A percentile compares a stretch with the other conserved stretches of the same genome.
phyloP scores from a whole-genome alignment of 1,284 basidiomycete genomes.

The Sporisorium exsertum region DNA sequence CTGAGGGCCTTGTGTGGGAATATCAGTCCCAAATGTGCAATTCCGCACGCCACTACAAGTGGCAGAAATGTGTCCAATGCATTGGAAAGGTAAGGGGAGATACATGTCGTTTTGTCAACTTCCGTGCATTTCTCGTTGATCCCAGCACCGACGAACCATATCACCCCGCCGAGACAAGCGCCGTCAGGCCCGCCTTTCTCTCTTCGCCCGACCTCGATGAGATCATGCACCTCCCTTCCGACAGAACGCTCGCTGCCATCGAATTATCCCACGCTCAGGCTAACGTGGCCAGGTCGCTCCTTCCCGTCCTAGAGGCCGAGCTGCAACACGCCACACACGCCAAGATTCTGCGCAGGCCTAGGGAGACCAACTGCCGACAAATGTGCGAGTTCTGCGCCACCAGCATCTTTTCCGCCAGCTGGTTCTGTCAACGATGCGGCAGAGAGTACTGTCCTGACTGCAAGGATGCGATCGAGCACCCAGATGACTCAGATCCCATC shows the following conservation, averaged over 20 bases:
- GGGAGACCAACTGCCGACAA: constrained; percentile 48
- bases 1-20: constrained; percentile 21
- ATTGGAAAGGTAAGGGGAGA: constrained; percentile 29
- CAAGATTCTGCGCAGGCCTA: constrained; percentile 22
- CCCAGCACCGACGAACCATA: constrained; percentile 12
- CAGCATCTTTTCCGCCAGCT: constrained; percentile 87
- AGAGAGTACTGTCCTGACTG: constrained; percentile 89
- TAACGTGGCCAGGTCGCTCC: constrained; percentile 30
- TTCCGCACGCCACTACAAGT: constrained; percentile 7
- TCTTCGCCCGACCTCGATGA: constrained; percentile 31
- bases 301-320: constrained; percentile 33
- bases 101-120: constrained; percentile 39
- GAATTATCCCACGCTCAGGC: constrained; percentile 12
- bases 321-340: constrained; percentile 33
- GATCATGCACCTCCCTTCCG: constrained; percentile 25
- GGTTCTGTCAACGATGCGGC: constrained; percentile 89
- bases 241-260: constrained; percentile 16
- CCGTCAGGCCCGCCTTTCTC: constrained; percentile 14
- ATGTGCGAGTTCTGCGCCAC: constrained; percentile 85
- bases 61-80: constrained; percentile 41
- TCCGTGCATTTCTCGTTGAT: constrained; percentile 40
- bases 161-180: neutral
- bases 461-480: constrained; percentile 75
- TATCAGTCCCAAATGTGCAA: constrained; percentile 21
- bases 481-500: constrained; percentile 12